A percentile compares a stretch with the other conserved stretches of the same genome.
phyloP scores from a whole-genome alignment of 139 green algal species.

The Picocystis salinarum region DNA sequence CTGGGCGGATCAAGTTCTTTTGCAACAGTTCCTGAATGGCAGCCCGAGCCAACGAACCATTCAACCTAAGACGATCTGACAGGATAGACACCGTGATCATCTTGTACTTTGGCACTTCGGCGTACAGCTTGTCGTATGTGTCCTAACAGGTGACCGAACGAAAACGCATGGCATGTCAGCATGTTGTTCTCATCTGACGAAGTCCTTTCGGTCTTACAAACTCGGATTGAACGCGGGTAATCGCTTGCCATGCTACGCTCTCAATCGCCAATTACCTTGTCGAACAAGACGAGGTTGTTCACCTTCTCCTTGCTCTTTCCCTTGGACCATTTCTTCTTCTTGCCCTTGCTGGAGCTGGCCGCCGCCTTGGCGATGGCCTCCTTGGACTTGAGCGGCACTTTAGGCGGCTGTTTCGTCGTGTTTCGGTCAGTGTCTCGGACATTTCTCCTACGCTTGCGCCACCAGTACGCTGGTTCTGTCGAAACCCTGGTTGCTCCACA shows the following conservation, averaged over 20 bases:
- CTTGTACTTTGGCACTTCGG: slow-evolving; percentile 98
- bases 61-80: slow-evolving; percentile 54
- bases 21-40: slow-evolving; percentile 65
- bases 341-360: too few species aligned
- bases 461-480: too few species aligned
- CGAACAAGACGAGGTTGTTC: slow-evolving; percentile 96
- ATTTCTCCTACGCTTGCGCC: too few species aligned
- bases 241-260: too few species aligned
- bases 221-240: too few species aligned
- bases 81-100: slow-evolving; percentile 94
- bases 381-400: too few species aligned
- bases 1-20: slow-evolving; percentile 69
- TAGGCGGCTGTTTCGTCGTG: too few species aligned
- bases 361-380: too few species aligned
- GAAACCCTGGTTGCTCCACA: too few species aligned
- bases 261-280: slow-evolving; percentile 37
- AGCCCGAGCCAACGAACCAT: slow-evolving; percentile 70
- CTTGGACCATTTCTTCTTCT: slow-evolving; percentile 99
- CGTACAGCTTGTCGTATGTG: slow-evolving; percentile 90
- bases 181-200: too few species aligned
- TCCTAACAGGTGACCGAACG: slow-evolving; percentile 22
- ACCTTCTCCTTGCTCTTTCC: slow-evolving; percentile 96
- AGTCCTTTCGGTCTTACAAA: too few species aligned
- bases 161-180: not conserved
- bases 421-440: too few species aligned